These are phyloP conservation scores for Neocallimastix lanati DNA, from an alignment of 192 early-diverging fungal genomes.

Conservation along the genomic window DNA sequence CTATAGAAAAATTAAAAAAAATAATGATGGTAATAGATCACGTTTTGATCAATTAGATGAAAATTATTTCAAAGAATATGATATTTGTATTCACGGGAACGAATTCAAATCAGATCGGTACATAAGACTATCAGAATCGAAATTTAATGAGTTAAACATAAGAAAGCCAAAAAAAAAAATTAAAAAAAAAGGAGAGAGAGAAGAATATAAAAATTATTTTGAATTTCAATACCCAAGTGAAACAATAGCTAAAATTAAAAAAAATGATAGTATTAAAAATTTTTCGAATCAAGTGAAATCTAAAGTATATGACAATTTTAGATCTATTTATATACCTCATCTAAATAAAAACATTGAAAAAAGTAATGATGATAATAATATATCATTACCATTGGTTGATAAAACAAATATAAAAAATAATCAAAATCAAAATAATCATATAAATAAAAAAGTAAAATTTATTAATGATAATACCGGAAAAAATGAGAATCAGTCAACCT, in stretches of 20 bases:
- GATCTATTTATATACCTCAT: no score
- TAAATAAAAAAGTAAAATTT: no score
- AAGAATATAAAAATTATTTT: not conserved
- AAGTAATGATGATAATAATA: no score
- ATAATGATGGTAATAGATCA: no score
- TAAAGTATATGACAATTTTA: not conserved
- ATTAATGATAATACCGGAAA: no score
- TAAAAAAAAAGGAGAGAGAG: not conserved
- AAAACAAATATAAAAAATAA: no score
- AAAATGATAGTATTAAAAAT: not conserved
- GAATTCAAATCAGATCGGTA: not conserved
- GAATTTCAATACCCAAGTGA: not conserved
- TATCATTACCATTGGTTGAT: no score
- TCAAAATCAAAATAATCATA: no score
- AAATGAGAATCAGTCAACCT: no score
- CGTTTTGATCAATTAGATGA: not conserved
- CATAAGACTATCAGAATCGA: not conserved
- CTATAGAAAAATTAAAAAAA: no score
- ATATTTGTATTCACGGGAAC: not conserved
- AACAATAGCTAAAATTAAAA: not conserved
- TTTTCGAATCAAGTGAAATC: not conserved
- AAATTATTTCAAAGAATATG: not conserved
- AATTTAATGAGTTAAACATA: not conserved
- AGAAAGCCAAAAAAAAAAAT: not conserved
- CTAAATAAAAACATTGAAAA: not conserved